Evolutionary conservation across 225 moss, liverwort and hornwort species (phyloP).

Genomic region (Bryoerythrophyllum caledonicum): DNA sequence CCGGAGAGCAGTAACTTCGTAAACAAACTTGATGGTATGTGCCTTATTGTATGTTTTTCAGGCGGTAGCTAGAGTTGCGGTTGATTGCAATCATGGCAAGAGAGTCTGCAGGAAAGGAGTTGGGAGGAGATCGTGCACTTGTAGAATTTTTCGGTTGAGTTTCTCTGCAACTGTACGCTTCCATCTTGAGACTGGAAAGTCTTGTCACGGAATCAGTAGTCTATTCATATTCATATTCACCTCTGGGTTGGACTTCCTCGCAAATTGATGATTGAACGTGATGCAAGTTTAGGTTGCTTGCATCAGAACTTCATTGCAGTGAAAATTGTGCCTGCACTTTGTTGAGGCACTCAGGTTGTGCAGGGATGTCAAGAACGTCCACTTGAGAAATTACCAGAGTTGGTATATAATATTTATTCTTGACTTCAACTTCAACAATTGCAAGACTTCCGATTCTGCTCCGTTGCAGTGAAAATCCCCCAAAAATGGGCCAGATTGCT

Average conservation of each 20-base stretch:
- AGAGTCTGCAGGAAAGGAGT: background rate
- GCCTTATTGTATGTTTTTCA: background rate
- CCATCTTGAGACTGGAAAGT: conserved; percentile 12
- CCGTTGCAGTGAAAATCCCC: background rate
- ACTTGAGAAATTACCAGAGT: background rate
- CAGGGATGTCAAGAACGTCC: background rate
- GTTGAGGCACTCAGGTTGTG: background rate
- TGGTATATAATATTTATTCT: background rate
- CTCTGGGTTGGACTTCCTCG: background rate
- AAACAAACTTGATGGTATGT: background rate
- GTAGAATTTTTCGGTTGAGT: conserved; percentile 24
- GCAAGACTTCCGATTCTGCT: background rate
- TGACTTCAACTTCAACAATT: background rate
- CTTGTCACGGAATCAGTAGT: conserved; percentile 20
- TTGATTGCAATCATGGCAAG: conserved; percentile 10
- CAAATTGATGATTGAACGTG: background rate
- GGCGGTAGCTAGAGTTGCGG: background rate
- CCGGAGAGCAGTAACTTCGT: conserved; percentile 26
- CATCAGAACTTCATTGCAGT: background rate
- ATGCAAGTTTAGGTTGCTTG: background rate
- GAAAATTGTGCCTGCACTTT: background rate
- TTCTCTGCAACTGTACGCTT: conserved; percentile 24
- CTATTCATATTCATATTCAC: background rate
- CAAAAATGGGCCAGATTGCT: too few species aligned
- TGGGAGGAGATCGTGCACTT: conserved; percentile 15